These are phyloP conservation scores for Debaryomyces singareniensis DNA, from an alignment of 1,139 yeast genomes.

Conservation along the genomic window DNA sequence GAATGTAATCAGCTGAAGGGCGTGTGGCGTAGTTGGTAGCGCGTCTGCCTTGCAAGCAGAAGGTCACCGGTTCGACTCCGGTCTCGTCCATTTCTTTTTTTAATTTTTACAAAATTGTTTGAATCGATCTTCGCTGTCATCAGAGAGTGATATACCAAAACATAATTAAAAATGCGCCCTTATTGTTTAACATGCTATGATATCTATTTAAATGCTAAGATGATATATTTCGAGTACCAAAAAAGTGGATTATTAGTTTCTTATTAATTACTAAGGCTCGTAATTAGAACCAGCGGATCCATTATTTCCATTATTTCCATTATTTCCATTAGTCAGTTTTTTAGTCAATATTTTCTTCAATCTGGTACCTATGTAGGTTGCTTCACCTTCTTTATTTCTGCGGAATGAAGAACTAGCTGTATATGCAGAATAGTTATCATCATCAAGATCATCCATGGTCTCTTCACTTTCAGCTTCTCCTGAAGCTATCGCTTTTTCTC, in stretches of 20 bases:
- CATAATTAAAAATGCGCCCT: no score
- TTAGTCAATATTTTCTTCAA: slow-evolving; percentile 16
- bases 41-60: slow-evolving; percentile 64
- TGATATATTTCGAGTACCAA: no score
- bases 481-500: slow-evolving; percentile 53
- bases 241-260: no score
- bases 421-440: slow-evolving; percentile 2
- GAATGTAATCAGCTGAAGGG: slow-evolving; percentile 26
- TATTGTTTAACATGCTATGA: no score
- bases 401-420: slow-evolving; percentile 1
- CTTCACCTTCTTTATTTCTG: slow-evolving; percentile 2
- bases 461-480: slow-evolving; percentile 12
- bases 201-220: no score
- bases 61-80: slow-evolving; percentile 66
- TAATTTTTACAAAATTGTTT: slow-evolving; percentile 1
- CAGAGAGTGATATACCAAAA: no score
- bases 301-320: not conserved
- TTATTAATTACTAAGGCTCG: not conserved
- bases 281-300: not conserved
- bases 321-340: slow-evolving; percentile 2
- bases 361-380: slow-evolving; percentile 21
- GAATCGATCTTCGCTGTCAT: not conserved
- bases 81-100: slow-evolving; percentile 48
- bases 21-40: slow-evolving; percentile 73
- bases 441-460: slow-evolving; percentile 4